A percentile compares a stretch with the other conserved stretches of the same genome.
Evolutionary conservation across 2,329 filamentous ascomycete genomes (phyloP).

Genomic region (Epicoccum sorghinum): DNA sequence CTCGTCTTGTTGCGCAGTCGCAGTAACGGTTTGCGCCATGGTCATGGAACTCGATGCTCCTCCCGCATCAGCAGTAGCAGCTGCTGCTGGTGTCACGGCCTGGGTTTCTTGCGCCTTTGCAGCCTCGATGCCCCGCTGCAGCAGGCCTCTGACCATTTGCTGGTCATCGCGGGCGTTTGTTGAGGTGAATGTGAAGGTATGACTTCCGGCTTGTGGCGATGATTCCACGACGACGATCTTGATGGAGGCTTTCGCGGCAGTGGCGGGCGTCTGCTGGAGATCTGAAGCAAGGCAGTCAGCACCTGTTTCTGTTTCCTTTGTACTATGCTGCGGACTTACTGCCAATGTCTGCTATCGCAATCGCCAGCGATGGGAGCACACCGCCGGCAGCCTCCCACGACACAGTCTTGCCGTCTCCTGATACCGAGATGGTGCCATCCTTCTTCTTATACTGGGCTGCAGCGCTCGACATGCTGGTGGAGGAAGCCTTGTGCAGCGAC

Average conservation of each 20-base stretch:
- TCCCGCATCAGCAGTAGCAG: slow-evolving; percentile 22
- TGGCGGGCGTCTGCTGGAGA: slow-evolving; percentile 91
- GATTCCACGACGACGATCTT: slow-evolving; percentile 81
- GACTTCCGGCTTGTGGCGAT: slow-evolving; percentile 67
- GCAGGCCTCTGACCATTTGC: slow-evolving; percentile 79
- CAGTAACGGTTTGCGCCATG: slow-evolving; percentile 70
- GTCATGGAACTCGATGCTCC: slow-evolving; percentile 71
- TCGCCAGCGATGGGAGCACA: slow-evolving; percentile 68
- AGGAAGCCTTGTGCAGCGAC: slow-evolving; percentile 17
- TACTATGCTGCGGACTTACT: slow-evolving; percentile 62
- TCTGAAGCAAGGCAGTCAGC: slow-evolving; percentile 59
- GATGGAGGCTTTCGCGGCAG: slow-evolving; percentile 87
- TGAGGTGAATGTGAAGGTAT: slow-evolving; percentile 91
- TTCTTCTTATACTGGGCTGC: slow-evolving; percentile 85
- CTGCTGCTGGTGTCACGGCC: slow-evolving; percentile 39
- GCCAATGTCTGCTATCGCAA: slow-evolving; percentile 77
- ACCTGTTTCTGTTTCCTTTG: slow-evolving; percentile 5
- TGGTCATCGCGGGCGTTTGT: slow-evolving; percentile 80
- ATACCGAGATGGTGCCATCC: slow-evolving; percentile 81
- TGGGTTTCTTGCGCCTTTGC: slow-evolving; percentile 59
- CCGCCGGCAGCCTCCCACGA: slow-evolving; percentile 77
- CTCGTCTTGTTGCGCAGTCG: slow-evolving; percentile 55
- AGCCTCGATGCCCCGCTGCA: slow-evolving; percentile 78
- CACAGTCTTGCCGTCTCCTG: slow-evolving; percentile 73
- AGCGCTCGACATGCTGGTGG: slow-evolving; percentile 45